Evolutionary conservation across 306 rosid species (phyloP).

Genomic region (Vicia sativa): DNA sequence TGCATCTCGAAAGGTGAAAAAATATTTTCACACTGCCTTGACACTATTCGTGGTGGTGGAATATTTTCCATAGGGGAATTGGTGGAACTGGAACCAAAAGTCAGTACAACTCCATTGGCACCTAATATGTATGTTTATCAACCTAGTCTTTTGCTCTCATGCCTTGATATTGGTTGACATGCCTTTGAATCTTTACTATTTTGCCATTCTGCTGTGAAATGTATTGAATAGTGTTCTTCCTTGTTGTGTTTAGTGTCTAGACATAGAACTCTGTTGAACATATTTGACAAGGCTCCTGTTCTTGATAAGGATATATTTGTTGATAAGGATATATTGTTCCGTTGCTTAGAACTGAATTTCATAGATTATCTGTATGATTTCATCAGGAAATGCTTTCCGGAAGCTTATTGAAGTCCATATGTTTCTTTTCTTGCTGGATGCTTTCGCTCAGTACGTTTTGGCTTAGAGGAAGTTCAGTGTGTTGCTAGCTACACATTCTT

Average conservation of each 20-base stretch:
- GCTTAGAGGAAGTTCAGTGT: constrained; percentile 93
- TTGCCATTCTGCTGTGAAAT: too few species aligned
- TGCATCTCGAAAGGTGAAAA: constrained; percentile 77
- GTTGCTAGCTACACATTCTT: constrained; percentile 44
- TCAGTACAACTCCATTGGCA: constrained; percentile 74
- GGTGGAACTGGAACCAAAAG: too few species aligned
- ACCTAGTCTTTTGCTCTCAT: constrained; percentile 33
- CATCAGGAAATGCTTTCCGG: constrained; percentile 71
- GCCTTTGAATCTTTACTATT: too few species aligned
- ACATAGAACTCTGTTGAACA: too few species aligned
- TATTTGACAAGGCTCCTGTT: too few species aligned
- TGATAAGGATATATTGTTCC: too few species aligned
- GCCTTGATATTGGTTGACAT: too few species aligned
- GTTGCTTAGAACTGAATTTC: constrained; percentile 25
- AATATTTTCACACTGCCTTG: constrained; percentile 91
- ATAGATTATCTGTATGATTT: constrained; percentile 36
- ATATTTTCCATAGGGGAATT: constrained; percentile 94
- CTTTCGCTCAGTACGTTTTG: constrained; percentile 91
- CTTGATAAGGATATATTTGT: too few species aligned
- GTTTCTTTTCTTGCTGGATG: constrained; percentile 95
- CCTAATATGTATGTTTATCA: constrained; percentile 66
- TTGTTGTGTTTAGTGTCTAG: too few species aligned
- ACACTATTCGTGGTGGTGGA: constrained; percentile 81
- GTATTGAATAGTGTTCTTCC: too few species aligned
- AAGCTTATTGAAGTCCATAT: constrained; percentile 75